Evolutionary conservation across 768 basidiomycete genomes (phyloP), one percentile per base, ranked within the genome.

Genomic region (Hypholoma fasciculare): DNA sequence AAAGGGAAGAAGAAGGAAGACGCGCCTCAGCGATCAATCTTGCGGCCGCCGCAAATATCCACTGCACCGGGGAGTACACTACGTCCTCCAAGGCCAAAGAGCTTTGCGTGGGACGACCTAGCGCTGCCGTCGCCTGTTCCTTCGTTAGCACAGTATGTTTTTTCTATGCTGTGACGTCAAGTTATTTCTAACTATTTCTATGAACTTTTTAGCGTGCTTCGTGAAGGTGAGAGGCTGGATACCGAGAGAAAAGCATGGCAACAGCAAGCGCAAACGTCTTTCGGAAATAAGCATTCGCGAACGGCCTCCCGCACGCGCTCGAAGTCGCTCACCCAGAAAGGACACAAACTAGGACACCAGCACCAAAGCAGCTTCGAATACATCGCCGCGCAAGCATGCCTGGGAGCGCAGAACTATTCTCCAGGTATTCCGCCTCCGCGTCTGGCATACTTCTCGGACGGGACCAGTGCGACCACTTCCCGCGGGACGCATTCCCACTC

Each of bases 181-280:
- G 36, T 13, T 52, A 53, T 47, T 9, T 40, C 17, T 27, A 20
- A 36, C 58, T 4, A 36, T 52, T 53, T 9, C 51, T 47, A n/a
- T 54, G 53, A 52, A 54, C 54, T 36, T 49, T 48, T 9, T 59
- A 92, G 90, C 63, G 89, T 91, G 20, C 73, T 92, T 9, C 82
- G 83, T 59, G 88, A 90, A 60, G 82, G 85, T 11, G 74, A 82
- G 53, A 74, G 74, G 47, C 77, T 92, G 11, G 79, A 84, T n/a
- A 76, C 75, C 50, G 82, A 92, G 59, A 85, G 90, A 14, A 78
- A 80, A 50, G 72, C 76, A 61, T 92, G 90, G 90, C 83, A 87
- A 63, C 67, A 71, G 3, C 82, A 87, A 60, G 90, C 90, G 0
- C 72, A 74, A 0, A 74, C 71, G 34, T 90, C 89, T 6, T 80